phyloP scores from a whole-genome alignment of 257 asterid genomes.

The Fraxinus cuspidata region DNA sequence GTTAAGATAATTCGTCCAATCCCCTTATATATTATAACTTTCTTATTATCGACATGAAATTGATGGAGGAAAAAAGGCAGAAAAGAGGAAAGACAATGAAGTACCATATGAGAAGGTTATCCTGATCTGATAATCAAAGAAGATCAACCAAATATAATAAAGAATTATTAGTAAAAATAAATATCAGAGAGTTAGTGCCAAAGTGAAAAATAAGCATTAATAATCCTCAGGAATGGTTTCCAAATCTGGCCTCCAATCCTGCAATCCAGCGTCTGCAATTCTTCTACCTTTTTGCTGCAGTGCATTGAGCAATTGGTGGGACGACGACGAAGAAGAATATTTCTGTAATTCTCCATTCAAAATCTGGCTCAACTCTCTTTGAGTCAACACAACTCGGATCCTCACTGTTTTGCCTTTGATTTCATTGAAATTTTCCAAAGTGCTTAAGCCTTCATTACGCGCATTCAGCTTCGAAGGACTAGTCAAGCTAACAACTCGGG shows the following conservation, averaged over 20 bases:
- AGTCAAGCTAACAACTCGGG: not conserved
- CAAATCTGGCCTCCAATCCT: constrained; percentile 32
- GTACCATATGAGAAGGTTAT: not conserved
- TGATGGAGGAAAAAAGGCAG: not conserved
- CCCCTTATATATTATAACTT: no score
- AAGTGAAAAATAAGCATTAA: not conserved
- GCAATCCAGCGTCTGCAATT: not conserved
- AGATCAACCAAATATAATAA: not conserved
- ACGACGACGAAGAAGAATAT: constrained; percentile 15
- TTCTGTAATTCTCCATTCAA: constrained; percentile 20
- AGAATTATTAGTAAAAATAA: not conserved
- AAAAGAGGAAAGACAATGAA: not conserved
- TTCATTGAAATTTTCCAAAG: not conserved
- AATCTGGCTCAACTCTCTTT: constrained; percentile 29
- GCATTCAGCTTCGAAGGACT: not conserved
- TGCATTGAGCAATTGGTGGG: constrained; percentile 17
- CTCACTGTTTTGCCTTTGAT: constrained; percentile 28
- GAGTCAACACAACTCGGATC: constrained; percentile 33
- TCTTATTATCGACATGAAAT: no score
- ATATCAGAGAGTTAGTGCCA: not conserved
- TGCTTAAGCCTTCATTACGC: not conserved
- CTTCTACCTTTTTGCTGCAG: constrained; percentile 18
- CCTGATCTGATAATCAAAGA: not conserved
- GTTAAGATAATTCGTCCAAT: no score
- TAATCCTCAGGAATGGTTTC: constrained; percentile 32